Conservation (phyloP, 345 rosid species). For the Melaleuca alternifolia region DNA sequence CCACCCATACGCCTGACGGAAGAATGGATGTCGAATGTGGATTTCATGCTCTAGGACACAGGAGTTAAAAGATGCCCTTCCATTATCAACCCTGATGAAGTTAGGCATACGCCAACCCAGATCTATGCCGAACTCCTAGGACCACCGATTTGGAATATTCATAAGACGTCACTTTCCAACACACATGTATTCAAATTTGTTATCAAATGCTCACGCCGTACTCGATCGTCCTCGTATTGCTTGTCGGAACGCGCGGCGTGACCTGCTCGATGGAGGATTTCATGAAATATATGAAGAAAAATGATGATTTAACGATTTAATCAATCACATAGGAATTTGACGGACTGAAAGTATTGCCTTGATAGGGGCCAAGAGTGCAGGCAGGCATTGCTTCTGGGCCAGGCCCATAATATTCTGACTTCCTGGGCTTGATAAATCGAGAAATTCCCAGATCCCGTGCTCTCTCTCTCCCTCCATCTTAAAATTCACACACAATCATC, state of each 20-base stretch:
- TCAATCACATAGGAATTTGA: no score
- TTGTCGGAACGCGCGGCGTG: accelerated
- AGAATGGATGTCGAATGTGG: no score
- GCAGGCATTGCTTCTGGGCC: not conserved
- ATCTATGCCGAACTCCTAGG: not conserved
- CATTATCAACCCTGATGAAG: not conserved
- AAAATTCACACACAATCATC: not conserved
- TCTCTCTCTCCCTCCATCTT: no score
- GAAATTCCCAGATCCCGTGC: not conserved
- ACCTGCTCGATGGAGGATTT: not conserved
- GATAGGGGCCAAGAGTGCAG: not conserved
- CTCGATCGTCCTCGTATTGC: not conserved
- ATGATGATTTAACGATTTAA: not conserved
- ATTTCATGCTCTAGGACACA: not conserved
- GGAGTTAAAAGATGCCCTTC: not conserved
- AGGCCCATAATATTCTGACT: not conserved
- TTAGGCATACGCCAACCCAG: not conserved
- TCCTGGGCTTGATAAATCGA: not conserved
- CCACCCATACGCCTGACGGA: no score
- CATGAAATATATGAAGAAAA: not conserved
- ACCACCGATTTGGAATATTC: not conserved
- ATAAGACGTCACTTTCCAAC: not conserved
- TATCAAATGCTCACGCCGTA: not conserved
- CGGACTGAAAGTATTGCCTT: not conserved
- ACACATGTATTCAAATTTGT: not conserved